Conservation (phyloP, 1,284 basidiomycete species). For the Tylopilus sp. region DNA sequence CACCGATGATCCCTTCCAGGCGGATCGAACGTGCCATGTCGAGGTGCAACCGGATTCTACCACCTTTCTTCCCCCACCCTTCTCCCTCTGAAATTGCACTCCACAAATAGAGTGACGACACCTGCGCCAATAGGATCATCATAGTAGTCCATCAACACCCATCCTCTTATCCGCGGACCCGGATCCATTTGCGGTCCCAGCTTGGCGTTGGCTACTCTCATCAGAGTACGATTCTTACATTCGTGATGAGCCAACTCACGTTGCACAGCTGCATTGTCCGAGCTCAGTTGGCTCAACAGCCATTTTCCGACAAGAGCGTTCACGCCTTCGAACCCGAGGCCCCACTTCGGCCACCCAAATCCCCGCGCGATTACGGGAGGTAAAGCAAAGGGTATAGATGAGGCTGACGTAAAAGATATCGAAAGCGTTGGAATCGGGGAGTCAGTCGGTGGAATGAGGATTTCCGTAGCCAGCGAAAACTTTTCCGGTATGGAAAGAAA, state of each 20-base stretch:
- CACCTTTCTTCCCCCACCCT: conserved; percentile 46
- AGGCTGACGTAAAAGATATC: conserved; percentile 76
- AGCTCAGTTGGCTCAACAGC: conserved; percentile 53
- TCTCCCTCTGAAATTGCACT: conserved; percentile 65
- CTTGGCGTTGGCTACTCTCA: background rate
- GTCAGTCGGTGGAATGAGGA: conserved; percentile 45
- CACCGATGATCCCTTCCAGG: background rate
- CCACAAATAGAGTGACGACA: conserved; percentile 63
- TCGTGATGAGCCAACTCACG: background rate
- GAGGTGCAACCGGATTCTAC: conserved; percentile 14
- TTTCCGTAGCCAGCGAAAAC: conserved; percentile 48
- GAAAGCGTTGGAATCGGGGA: conserved; percentile 48
- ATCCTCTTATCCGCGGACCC: conserved; percentile 42
- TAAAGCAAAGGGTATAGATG: conserved; percentile 72
- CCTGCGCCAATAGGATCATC: conserved; percentile 46
- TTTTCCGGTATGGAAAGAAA: conserved; percentile 80
- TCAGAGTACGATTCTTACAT: background rate
- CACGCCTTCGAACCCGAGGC: conserved; percentile 76
- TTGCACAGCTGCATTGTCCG: background rate
- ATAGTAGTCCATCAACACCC: conserved; percentile 71
- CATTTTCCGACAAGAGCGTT: conserved; percentile 69
- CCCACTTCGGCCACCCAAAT: conserved; percentile 69
- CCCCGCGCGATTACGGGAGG: conserved; percentile 73
- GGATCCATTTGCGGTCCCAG: background rate
- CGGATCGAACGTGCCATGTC: background rate